Evolutionary conservation across 805 yeast species (phyloP).

Genomic region (Yamadazyma sp.): DNA sequence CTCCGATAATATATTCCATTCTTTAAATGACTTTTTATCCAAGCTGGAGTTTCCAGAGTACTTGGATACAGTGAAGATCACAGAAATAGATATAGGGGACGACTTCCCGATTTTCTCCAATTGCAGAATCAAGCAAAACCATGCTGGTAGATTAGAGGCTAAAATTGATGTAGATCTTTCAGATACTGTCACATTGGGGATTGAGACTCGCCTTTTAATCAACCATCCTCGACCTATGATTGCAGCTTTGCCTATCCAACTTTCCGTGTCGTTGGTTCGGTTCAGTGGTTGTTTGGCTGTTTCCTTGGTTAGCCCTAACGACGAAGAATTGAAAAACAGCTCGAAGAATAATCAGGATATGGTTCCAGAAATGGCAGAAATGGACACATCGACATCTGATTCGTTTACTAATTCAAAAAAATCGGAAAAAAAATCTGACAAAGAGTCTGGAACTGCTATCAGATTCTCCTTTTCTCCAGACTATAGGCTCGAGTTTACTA

Average conservation of each 20-base stretch:
- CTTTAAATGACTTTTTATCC: constrained; percentile 65
- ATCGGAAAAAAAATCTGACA: constrained; percentile 4
- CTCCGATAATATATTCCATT: constrained; percentile 80
- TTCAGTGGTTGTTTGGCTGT: constrained; percentile 89
- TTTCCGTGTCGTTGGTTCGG: constrained; percentile 84
- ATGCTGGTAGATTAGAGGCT: constrained; percentile 66
- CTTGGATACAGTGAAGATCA: constrained; percentile 71
- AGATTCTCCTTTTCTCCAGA: constrained; percentile 92
- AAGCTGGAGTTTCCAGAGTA: constrained; percentile 73
- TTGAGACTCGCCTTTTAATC: constrained; percentile 73
- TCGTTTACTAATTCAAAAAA: constrained; percentile 6
- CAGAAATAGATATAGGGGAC: constrained; percentile 90
- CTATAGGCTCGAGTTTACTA: constrained; percentile 82
- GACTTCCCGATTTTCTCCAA: constrained; percentile 95
- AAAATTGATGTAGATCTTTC: constrained; percentile 88
- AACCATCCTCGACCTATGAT: constrained; percentile 82
- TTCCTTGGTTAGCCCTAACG: constrained; percentile 54
- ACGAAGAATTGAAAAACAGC: constrained; percentile 14
- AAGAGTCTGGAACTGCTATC: constrained; percentile 59
- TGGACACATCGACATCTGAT: constrained; percentile 10
- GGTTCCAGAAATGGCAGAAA: constrained; percentile 11
- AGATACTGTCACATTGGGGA: constrained; percentile 82
- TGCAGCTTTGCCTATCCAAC: constrained; percentile 82
- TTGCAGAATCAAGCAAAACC: constrained; percentile 72
- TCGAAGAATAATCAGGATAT: no score